phyloP scores from a whole-genome alignment of 2,329 filamentous ascomycete species.

The Claviceps paspali region DNA sequence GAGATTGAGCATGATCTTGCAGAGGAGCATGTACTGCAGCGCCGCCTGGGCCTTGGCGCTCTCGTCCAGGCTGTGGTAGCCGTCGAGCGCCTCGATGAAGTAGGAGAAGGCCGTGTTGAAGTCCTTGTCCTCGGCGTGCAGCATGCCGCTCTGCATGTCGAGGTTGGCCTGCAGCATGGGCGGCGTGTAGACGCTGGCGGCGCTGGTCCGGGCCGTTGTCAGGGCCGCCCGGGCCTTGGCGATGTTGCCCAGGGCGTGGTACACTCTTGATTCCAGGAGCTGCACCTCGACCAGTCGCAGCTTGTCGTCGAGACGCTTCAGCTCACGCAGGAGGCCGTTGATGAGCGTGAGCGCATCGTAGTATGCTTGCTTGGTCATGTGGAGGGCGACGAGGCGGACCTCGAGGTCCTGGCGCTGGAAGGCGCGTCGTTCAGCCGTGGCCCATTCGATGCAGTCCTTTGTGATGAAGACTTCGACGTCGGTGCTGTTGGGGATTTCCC shows the following conservation, averaged over 20 bases:
- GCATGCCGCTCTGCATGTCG: constrained; percentile 98
- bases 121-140: constrained; percentile 96
- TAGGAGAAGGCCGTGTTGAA: constrained; percentile 98
- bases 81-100: constrained; percentile 97
- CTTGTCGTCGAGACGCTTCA: constrained; percentile 97
- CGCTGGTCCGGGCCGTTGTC: constrained; percentile 85
- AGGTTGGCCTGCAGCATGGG: constrained; percentile 88
- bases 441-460: constrained; percentile 99
- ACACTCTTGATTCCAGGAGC: constrained; percentile 89
- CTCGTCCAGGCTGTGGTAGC: constrained; percentile 89
- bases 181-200: constrained; percentile 93
- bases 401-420: constrained; percentile 98
- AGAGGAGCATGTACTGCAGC: constrained; percentile 97
- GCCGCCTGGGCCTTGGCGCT: constrained; percentile 82
- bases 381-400: constrained; percentile 80
- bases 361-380: constrained; percentile 96
- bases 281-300: constrained; percentile 95
- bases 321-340: constrained; percentile 87
- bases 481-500: constrained; percentile 82
- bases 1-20: constrained; percentile 98
- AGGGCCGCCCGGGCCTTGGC: constrained; percentile 89
- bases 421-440: constrained; percentile 79
- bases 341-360: constrained; percentile 95
- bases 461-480: constrained; percentile 91
- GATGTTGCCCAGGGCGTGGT: constrained; percentile 93